Evolutionary conservation across 2,329 filamentous ascomycete species (phyloP), one percentile per base, ranked within the genome.

Genomic region (Xylaria sp.): DNA sequence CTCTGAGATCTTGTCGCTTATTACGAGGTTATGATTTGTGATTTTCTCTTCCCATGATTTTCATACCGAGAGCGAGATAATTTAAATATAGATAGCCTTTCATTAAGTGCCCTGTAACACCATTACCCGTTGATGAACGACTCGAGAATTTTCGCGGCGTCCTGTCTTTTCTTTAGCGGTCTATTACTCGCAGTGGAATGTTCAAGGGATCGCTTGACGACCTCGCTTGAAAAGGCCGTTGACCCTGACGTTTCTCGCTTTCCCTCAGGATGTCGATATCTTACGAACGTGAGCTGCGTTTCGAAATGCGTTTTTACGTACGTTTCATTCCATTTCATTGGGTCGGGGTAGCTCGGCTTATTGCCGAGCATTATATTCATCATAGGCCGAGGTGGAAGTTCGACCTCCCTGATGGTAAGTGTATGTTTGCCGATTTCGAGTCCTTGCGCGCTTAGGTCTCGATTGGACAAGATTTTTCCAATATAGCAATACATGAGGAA

Each of bases 401-500:
- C 8, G 6, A 54, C 8, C 1, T 27, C 1, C 1, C 37, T 13
- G 5, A 62, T 10, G 9, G 32, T 8, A 23, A 50, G 59, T 1
- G 54, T 50, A 16, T 63, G 51, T 6, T 58, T 5, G 18, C 54
- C n/a, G 5, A 69, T 40, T 8, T 55, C 21, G 10, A 76, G 16
- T 8, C 71, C 74, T 42, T 69, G 65, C 3, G 66, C 42, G 5
- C 60, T 48, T 16, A 75, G 55, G 54, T 76, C 73, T 42, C 50
- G 42, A 37, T 75, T 65, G 1, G 29, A 44, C n/a, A 55, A 37
- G 9, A 71, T 21, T 16, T 27, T 63, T 25, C 74, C 73, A 27
- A 77, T 62, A 10, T 70, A 61, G 40, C 69, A 70, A 58, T 72
- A 77, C n/a, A 74, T 35, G 16, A 72, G 12, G 51, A 73, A 72